These are phyloP conservation scores for Vachellia pachyceras DNA, from an alignment of 306 rosid genomes.

Conservation along the genomic window DNA sequence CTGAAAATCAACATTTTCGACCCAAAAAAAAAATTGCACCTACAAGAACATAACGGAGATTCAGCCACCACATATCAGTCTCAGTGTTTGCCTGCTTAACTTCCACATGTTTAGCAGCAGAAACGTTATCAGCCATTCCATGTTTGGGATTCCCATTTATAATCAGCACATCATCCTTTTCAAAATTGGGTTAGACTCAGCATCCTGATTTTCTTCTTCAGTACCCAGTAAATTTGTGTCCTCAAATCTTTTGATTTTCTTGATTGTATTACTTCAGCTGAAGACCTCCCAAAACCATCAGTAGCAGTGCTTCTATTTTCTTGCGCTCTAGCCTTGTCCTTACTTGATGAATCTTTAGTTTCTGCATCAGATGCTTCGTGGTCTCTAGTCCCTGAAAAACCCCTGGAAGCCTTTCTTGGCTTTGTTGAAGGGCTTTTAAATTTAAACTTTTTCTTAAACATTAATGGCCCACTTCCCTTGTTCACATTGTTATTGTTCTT, in stretches of 20 bases:
- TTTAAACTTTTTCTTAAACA: constrained; percentile 61
- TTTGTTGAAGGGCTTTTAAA: constrained; percentile 56
- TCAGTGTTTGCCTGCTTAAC: constrained; percentile 45
- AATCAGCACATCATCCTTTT: constrained; percentile 40
- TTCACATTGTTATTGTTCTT: constrained; percentile 40
- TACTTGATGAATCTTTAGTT: constrained; percentile 30
- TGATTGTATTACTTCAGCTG: constrained; percentile 48
- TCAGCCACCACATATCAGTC: constrained; percentile 74
- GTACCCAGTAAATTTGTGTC: constrained; percentile 36
- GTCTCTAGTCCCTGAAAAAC: constrained; percentile 57
- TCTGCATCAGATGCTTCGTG: constrained; percentile 32
- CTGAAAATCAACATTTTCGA: constrained; percentile 20
- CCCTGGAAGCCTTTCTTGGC: constrained; percentile 55
- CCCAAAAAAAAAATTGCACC: constrained; percentile 31
- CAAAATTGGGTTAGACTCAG: constrained; percentile 7
- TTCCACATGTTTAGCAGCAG: constrained; percentile 35
- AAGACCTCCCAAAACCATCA: constrained; percentile 45
- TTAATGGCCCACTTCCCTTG: constrained; percentile 42
- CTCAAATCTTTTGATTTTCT: constrained; percentile 42
- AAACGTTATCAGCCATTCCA: constrained; percentile 41
- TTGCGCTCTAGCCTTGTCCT: background rate
- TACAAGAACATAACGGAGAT: constrained; percentile 86
- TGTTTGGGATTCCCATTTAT: constrained; percentile 44
- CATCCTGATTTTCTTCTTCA: constrained; percentile 40
- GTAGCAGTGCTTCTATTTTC: constrained; percentile 39